These are phyloP conservation scores for Eucalyptus viminalis DNA, from an alignment of 345 rosid species.

Conservation along the genomic window DNA sequence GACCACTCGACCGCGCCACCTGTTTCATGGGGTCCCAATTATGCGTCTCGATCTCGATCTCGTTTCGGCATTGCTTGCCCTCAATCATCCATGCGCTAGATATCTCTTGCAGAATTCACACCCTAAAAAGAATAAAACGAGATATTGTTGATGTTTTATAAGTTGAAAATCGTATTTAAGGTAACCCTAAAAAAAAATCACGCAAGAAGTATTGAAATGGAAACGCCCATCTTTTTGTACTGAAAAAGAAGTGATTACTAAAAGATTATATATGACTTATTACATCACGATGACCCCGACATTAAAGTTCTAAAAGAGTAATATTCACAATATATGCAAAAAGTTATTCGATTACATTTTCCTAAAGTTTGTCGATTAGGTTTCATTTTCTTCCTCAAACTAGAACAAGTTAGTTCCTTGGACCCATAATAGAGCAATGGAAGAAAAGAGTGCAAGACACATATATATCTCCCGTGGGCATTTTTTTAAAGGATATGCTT, in stretches of 20 bases:
- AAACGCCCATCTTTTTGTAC: neutral
- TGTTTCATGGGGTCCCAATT: neutral
- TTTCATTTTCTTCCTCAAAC: neutral
- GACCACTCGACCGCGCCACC: constrained; percentile 19
- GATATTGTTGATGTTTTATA: neutral
- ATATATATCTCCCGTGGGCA: neutral
- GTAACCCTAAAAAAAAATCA: neutral
- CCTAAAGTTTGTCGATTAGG: neutral
- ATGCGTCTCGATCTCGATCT: neutral
- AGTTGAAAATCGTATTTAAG: neutral
- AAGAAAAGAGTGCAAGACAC: neutral
- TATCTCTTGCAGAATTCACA: neutral
- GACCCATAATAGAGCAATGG: neutral
- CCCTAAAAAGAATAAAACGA: neutral
- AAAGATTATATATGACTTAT: neutral
- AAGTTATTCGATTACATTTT: neutral
- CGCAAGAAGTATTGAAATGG: neutral
- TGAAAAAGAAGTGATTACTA: neutral
- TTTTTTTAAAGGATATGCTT: neutral
- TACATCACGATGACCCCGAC: accelerated
- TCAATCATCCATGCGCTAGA: neutral
- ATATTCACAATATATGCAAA: neutral
- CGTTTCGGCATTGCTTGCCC: neutral
- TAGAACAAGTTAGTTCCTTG: neutral
- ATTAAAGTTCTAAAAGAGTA: neutral